Evolutionary conservation across 1,284 basidiomycete species (phyloP).

Genomic region (Microbotryum lychnidis-dioicae): DNA sequence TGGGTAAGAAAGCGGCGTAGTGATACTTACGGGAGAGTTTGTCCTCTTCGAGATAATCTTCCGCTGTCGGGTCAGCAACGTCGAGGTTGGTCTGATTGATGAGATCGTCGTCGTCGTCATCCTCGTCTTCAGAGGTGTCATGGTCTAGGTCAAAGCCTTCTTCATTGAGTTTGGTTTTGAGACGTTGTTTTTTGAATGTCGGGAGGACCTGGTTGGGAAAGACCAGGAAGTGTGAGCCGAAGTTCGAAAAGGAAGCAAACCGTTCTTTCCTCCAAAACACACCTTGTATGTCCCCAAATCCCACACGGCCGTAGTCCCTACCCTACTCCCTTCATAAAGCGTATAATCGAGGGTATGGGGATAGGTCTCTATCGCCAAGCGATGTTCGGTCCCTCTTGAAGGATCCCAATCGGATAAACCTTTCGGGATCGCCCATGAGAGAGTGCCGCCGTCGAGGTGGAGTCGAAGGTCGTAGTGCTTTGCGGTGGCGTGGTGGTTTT

Average conservation of each 20-base stretch:
- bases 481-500: slow-evolving; percentile 17
- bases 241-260: too few species aligned
- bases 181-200: neutral
- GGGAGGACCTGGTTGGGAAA: neutral
- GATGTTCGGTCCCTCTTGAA: neutral
- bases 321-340: slow-evolving; percentile 8
- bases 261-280: neutral
- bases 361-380: slow-evolving; percentile 11
- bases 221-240: too few species aligned
- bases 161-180: neutral
- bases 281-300: slow-evolving; percentile 20
- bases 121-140: slow-evolving; percentile 4
- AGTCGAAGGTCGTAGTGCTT: slow-evolving; percentile 20
- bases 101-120: neutral
- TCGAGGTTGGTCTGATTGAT: neutral
- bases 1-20: neutral
- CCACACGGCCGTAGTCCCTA: slow-evolving; percentile 2
- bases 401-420: neutral
- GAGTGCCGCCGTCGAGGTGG: slow-evolving; percentile 12
- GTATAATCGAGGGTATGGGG: slow-evolving; percentile 9
- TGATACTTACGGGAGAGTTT: neutral
- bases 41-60: slow-evolving; percentile 10
- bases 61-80: slow-evolving; percentile 1
- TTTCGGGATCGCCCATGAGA: slow-evolving; percentile 16
- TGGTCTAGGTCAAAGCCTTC: neutral